phyloP scores from a whole-genome alignment of 139 green algal species.

The Tetraselmis chui region DNA sequence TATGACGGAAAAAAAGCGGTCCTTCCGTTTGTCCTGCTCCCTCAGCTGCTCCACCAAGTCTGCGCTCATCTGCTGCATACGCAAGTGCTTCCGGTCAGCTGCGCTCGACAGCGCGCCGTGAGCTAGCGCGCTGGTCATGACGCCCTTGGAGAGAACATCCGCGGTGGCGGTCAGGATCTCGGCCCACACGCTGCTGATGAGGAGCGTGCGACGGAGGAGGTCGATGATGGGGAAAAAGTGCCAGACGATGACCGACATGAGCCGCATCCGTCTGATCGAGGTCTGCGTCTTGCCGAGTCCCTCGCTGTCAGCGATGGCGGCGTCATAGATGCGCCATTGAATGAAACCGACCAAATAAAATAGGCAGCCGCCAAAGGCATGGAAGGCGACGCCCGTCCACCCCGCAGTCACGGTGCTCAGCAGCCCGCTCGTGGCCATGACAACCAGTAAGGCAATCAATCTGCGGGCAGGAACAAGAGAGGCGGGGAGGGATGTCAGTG shows the following conservation, averaged over 20 bases:
- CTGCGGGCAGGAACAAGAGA: too few species aligned
- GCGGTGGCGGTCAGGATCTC: not conserved
- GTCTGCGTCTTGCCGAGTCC: not conserved
- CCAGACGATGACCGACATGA: not conserved
- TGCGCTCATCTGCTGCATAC: not conserved
- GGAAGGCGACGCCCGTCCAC: not conserved
- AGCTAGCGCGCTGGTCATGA: not conserved
- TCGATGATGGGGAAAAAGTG: not conserved
- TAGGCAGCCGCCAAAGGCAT: not conserved
- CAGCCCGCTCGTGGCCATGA: not conserved
- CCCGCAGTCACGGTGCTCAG: not conserved
- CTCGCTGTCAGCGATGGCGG: not conserved
- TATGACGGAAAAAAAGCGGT: constrained; percentile 67
- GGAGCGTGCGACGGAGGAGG: not conserved
- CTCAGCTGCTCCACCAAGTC: constrained; percentile 33
- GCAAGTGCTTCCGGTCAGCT: not conserved
- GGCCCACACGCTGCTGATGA: not conserved
- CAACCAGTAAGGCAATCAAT: not conserved
- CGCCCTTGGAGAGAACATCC: not conserved
- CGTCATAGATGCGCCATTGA: not conserved
- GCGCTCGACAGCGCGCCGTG: not conserved
- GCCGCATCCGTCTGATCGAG: not conserved
- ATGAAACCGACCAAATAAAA: not conserved
- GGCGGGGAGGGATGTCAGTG: too few species aligned
- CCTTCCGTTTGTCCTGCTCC: constrained; percentile 58